Evolutionary conservation across 2,329 filamentous ascomycete species (phyloP).

Genomic region (Aspergillus viridinutans): DNA sequence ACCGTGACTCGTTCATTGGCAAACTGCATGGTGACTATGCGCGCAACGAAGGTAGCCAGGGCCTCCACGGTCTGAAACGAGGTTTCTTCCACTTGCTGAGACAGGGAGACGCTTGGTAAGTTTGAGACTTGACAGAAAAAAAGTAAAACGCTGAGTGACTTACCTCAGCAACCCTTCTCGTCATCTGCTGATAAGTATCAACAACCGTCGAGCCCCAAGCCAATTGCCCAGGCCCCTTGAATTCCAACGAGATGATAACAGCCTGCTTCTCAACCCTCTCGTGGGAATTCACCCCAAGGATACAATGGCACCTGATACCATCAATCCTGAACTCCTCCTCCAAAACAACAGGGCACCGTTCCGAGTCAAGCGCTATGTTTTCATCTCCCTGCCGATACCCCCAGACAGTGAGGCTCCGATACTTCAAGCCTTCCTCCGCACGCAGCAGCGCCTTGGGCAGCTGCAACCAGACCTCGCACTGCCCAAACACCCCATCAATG

Average conservation of each 20-base stretch:
- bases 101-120: constrained; percentile 10
- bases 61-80: constrained; percentile 50
- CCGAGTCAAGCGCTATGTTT: constrained; percentile 19
- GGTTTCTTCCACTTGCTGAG: constrained; percentile 43
- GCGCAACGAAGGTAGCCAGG: constrained; percentile 46
- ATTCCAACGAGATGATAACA: constrained; percentile 41
- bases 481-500: constrained; percentile 28
- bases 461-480: constrained; percentile 37
- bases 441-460: constrained; percentile 45
- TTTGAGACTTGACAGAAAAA: constrained; percentile 1
- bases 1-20: constrained; percentile 46
- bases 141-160: constrained; percentile 8
- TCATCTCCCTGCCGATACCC: constrained; percentile 27
- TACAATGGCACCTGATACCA: constrained; percentile 42
- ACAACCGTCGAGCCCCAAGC: constrained; percentile 31
- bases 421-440: constrained; percentile 40
- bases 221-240: constrained; percentile 30
- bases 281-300: constrained; percentile 51
- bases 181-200: constrained; percentile 38
- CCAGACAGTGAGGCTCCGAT: constrained; percentile 32
- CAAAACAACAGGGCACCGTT: constrained; percentile 25
- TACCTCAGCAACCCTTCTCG: constrained; percentile 38
- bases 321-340: constrained; percentile 41
- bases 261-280: constrained; percentile 50
- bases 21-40: constrained; percentile 44